Base-by-base conservation (phyloP, 1,284 basidiomycete genomes). In the Phaffia rhodozyma region DNA sequence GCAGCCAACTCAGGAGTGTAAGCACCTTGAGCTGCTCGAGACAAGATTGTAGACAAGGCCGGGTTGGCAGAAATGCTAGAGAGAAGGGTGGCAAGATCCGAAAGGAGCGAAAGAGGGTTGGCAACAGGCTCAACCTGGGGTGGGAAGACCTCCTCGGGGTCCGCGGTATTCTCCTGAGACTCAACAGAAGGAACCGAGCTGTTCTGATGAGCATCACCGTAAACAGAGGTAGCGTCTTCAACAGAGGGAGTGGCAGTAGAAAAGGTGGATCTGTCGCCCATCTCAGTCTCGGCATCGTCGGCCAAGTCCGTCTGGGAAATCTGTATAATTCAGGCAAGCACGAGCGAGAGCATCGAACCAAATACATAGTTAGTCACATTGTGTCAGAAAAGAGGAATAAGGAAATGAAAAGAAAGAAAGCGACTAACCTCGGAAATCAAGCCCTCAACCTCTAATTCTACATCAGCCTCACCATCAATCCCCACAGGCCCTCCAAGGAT, bases 71-170 rank as follows among this genome's bases (percentile, higher is more conserved):
- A 47, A 34, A 63, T 34, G 25, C 51, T 27, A n/a, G 57, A 48
- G 29, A 64, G 30, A 49, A 60, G 53, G 0, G 43, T 49, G 21
- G 63, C 55, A 48, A 64, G 58, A 29, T 64, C 63, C 34, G 30
- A 48, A 32, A 60, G 49, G 18, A 65, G 59, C 47, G 63, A 61
- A 6, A 54, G 63, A n/a, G 18, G 55, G 3, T 9, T 48, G 18
- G 18, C 18, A 34, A 30, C 54, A 34, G 54, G 54, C 18, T 55
- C n/a, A 34, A 25, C 6, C 13, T 21, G 32, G 11, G 58, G 29
- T 18, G 59, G 58, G 49, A 65, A 65, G 34, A 55, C 25, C 7
- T 65, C 63, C 9, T 58, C 58, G 11, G 63, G 63, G 49, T 65
- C 63, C 48, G 48, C n/a, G 27, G 43, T 29, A 43, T 23, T n/a